These are phyloP conservation scores for Tolypocladium guangdongense DNA, from an alignment of 2,329 filamentous ascomycete genomes.

Conservation along the genomic window DNA sequence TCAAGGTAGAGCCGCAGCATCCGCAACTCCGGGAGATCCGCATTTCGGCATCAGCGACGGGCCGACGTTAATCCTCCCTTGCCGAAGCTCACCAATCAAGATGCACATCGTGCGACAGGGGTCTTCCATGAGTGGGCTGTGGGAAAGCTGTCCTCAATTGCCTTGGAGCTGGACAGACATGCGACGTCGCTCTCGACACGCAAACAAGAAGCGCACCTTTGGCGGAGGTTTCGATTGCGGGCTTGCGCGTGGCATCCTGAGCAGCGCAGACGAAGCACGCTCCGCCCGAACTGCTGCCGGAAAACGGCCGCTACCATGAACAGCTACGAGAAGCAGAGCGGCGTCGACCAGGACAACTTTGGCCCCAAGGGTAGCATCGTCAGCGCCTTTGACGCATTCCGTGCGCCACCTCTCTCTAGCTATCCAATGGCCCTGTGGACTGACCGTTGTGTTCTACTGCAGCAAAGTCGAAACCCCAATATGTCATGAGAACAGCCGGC, in stretches of 20 bases:
- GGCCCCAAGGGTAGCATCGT: conserved; percentile 61
- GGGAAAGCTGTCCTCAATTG: neutral
- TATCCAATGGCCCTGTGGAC: neutral
- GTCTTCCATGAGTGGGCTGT: neutral
- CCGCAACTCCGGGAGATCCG: no score
- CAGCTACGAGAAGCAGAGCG: conserved; percentile 54
- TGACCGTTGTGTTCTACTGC: neutral
- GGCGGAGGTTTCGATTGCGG: neutral
- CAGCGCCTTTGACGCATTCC: conserved; percentile 93
- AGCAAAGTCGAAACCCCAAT: conserved; percentile 96
- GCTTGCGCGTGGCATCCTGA: neutral
- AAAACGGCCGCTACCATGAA: conserved; percentile 47
- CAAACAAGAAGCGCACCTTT: neutral
- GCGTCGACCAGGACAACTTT: conserved; percentile 67
- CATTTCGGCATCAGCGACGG: neutral
- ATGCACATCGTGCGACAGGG: neutral
- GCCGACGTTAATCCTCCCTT: neutral
- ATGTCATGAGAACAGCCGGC: conserved; percentile 70
- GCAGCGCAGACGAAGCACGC: neutral
- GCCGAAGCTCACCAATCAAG: neutral
- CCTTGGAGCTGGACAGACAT: neutral
- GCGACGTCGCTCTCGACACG: neutral
- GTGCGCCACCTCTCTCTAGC: conserved; percentile 41
- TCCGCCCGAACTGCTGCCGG: neutral
- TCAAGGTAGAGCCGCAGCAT: no score